A percentile compares a stretch with the other conserved stretches of the same genome.
Conservation (phyloP, 805 yeast species). For the Clavispora santaluciae region DNA sequence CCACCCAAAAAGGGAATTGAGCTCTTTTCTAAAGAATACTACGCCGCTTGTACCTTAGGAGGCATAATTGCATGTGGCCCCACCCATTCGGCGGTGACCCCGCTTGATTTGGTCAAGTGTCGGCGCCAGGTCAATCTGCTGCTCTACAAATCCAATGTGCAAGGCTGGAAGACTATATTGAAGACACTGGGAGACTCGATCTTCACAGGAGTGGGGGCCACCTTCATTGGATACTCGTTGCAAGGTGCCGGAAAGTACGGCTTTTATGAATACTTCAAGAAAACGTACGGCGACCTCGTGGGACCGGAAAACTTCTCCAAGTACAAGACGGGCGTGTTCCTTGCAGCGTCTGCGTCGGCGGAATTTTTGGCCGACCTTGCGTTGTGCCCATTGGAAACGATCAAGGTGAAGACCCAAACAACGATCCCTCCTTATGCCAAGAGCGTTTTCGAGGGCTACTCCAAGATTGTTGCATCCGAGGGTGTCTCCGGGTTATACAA, state of each 20-base stretch:
- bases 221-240: slow-evolving; percentile 85
- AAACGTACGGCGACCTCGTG: slow-evolving; percentile 60
- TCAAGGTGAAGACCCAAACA: slow-evolving; percentile 92
- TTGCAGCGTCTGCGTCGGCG: slow-evolving; percentile 88
- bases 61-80: slow-evolving; percentile 93
- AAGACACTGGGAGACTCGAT: slow-evolving; percentile 75
- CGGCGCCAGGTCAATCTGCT: slow-evolving; percentile 81
- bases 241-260: slow-evolving; percentile 99
- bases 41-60: slow-evolving; percentile 68
- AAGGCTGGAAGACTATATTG: slow-evolving; percentile 77
- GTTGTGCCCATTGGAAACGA: slow-evolving; percentile 92
- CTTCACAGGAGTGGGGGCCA: slow-evolving; percentile 88
- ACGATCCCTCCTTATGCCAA: slow-evolving; percentile 81
- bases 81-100: slow-evolving; percentile 90
- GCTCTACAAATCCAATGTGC: slow-evolving; percentile 69
- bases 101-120: slow-evolving; percentile 89
- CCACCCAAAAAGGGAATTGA: slow-evolving; percentile 32
- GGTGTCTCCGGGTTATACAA: slow-evolving; percentile 77
- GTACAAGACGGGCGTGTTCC: slow-evolving; percentile 68
- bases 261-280: slow-evolving; percentile 86
- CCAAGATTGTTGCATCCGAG: slow-evolving; percentile 58
- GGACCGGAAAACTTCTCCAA: slow-evolving; percentile 60
- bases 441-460: slow-evolving; percentile 60
- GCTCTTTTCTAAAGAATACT: slow-evolving; percentile 59
- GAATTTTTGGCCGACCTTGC: slow-evolving; percentile 89